These are phyloP conservation scores for Dipodascus geniculatus DNA, from an alignment of 805 yeast genomes.

Conservation along the genomic window DNA sequence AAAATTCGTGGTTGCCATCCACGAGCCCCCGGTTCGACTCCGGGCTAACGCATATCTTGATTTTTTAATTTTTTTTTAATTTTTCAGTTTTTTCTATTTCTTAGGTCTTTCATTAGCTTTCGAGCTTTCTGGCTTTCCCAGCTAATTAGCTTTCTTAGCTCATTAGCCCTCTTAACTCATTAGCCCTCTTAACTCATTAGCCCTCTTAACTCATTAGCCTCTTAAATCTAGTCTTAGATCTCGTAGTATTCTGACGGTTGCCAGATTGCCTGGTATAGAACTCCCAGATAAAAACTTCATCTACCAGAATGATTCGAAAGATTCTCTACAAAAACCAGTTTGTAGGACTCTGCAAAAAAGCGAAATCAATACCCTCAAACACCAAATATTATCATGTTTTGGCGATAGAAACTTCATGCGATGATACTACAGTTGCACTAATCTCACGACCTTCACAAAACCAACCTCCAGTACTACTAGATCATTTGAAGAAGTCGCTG, in stretches of 20 bases:
- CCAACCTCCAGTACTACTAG: constrained; percentile 38
- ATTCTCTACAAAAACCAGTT: too few species aligned
- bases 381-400: constrained; percentile 47
- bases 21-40: constrained; percentile 50
- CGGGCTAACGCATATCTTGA: constrained; percentile 42
- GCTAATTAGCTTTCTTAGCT: background rate
- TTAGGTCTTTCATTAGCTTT: background rate
- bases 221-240: too few species aligned
- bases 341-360: too few species aligned
- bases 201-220: background rate
- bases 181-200: background rate
- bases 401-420: constrained; percentile 90
- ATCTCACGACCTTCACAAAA: constrained; percentile 35
- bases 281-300: too few species aligned
- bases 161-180: background rate
- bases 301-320: too few species aligned
- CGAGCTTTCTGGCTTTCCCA: background rate
- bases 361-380: too few species aligned
- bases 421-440: constrained; percentile 84
- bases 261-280: too few species aligned
- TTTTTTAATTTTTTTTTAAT: constrained; percentile 10
- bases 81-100: too few species aligned
- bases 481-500: constrained; percentile 53
- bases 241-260: too few species aligned
- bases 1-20: constrained; percentile 47